Conservation (phyloP, 208 protist species). For the Trichomonas vaginalis region DNA sequence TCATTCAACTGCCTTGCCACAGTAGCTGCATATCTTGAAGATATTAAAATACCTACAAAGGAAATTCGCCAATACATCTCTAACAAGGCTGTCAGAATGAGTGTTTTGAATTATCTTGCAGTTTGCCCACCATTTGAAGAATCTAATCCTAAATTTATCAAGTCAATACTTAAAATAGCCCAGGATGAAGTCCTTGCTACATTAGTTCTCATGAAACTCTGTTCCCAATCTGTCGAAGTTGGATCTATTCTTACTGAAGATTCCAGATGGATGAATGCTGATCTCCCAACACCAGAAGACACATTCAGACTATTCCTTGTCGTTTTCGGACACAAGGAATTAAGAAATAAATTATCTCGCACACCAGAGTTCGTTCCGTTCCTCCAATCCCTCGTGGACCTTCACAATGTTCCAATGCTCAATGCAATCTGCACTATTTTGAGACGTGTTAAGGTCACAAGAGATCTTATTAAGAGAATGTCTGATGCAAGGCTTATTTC, state of each 20-base stretch:
- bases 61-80: background rate
- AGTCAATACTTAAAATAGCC: background rate
- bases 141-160: background rate
- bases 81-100: background rate
- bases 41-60: background rate
- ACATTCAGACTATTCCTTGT: background rate
- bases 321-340: background rate
- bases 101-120: background rate
- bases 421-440: background rate
- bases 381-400: background rate
- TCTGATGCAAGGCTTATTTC: background rate
- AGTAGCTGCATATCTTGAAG: background rate
- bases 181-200: background rate
- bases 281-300: background rate
- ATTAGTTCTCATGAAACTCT: background rate
- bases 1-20: background rate
- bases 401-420: background rate
- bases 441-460: background rate
- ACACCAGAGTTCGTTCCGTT: background rate
- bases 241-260: background rate
- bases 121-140: background rate
- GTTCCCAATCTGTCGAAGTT: background rate
- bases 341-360: background rate
- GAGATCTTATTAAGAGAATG: background rate
- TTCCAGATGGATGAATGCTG: background rate